Conservation (phyloP, 164 flowering plant species). For the Vitis rupestris region DNA sequence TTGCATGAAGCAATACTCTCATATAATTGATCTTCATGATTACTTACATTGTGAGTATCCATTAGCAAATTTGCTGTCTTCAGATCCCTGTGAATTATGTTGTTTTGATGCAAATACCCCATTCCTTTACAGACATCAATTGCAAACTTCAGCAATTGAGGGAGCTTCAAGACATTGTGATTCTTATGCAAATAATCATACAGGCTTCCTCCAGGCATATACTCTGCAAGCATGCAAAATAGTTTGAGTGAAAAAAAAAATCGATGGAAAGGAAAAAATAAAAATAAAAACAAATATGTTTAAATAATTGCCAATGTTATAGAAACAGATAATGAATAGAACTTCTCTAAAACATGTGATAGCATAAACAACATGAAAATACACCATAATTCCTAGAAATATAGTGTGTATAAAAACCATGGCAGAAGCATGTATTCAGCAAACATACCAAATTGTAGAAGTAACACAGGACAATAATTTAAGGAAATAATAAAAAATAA, state of each 20-base stretch:
- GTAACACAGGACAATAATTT: no score
- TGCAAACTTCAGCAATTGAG: conserved; percentile 76
- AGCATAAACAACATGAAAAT: no score
- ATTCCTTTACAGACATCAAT: conserved; percentile 91
- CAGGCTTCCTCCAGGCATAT: conserved; percentile 94
- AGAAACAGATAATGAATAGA: no score
- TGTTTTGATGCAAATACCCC: conserved; percentile 86
- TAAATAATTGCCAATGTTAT: no score
- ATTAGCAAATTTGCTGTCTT: conserved; percentile 96
- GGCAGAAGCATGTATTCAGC: no score
- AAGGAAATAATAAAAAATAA: no score
- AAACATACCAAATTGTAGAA: no score
- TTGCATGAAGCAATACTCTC: background rate
- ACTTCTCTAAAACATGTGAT: no score
- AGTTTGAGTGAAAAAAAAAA: background rate
- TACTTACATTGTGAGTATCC: conserved; percentile 68
- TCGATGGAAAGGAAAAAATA: background rate
- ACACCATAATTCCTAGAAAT: no score
- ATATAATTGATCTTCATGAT: background rate
- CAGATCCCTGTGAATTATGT: conserved; percentile 89
- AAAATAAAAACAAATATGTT: background rate
- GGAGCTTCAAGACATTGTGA: conserved; percentile 51
- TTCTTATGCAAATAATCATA: conserved; percentile 82
- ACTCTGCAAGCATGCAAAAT: conserved; percentile 56
- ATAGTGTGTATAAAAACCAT: no score